Evolutionary conservation across 768 basidiomycete species (phyloP), one percentile per base, ranked within the genome.

Genomic region (Pleurotus ostreatus): DNA sequence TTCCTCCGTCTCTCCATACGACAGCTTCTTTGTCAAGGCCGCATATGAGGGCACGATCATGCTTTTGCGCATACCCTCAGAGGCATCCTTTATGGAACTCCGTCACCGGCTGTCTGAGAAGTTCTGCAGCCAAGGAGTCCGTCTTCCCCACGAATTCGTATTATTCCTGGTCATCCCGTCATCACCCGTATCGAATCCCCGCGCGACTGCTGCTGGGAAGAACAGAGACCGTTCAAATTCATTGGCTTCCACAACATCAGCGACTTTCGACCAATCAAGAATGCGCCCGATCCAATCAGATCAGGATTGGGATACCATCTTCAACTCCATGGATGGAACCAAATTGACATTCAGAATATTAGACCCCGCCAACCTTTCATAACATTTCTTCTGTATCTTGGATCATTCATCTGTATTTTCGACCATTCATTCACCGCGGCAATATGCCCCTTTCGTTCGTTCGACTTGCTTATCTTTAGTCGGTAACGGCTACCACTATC

Each of bases 21-120:
- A 13, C 30, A 18, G 66, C 22, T 62, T 89, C 49, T 72, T 77
- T 2, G 77, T 91, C 72, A 91, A 91, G 70, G 89, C 82, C 3
- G 78, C 77, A 43, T 79, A 81, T 60, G 78, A 82, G 61, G 77
- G 82, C 59, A 72, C 78, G 18, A 85, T 87, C 59, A 76, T 91
- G 62, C 70, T 87, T 57, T 75, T 91, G 51, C 83, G 85, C 46
- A 69, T 78, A 6, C 68, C 79, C 11, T 75, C 74, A 58, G 69
- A 73, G 37, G 73, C 75, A 56, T 46, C 76, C 13, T 78, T 84
- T 55, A 62, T 66, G 13, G 83, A 84, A 46, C 62, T 90, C 15
- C 84, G 84, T 57, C 70, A 71, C 52, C 78, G 80, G 44, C 71
- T 92, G 22, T 79, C 79, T 59, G 80, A 85, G 55, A 89, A 89